Evolutionary conservation across 306 rosid species (phyloP).

Genomic region (Cicer bijugum): DNA sequence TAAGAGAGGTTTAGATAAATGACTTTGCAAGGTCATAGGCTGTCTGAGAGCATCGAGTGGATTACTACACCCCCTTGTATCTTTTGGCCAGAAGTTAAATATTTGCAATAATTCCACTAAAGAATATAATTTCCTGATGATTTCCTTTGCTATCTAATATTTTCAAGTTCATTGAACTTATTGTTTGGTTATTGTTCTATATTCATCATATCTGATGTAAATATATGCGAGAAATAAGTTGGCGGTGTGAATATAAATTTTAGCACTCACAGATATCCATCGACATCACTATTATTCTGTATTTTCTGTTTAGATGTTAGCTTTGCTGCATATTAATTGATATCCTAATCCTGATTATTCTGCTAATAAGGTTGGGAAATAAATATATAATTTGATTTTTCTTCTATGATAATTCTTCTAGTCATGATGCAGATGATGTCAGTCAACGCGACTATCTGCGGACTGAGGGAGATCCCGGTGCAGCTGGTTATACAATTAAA

Average conservation of each 20-base stretch:
- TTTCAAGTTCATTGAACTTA: constrained; percentile 17
- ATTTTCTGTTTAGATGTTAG: constrained; percentile 25
- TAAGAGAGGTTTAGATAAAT: constrained; percentile 23
- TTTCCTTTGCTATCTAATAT: constrained; percentile 17
- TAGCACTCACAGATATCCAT: constrained; percentile 9
- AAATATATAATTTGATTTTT: constrained; percentile 26
- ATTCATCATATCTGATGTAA: constrained; percentile 30
- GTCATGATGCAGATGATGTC: constrained; percentile 53
- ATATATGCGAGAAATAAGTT: constrained; percentile 2
- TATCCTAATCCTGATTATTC: constrained; percentile 35
- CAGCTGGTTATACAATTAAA: constrained; percentile 89
- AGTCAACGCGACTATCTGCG: constrained; percentile 81
- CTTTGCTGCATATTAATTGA: constrained; percentile 23
- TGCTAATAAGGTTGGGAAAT: constrained; percentile 10
- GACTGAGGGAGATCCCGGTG: constrained; percentile 91
- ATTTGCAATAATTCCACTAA: constrained; percentile 1
- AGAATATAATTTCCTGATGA: constrained; percentile 21
- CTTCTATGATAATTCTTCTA: constrained; percentile 35
- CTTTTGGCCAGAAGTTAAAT: constrained; percentile 18
- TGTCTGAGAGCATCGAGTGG: constrained; percentile 22
- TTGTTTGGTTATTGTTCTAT: constrained; percentile 24
- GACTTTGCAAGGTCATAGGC: constrained; percentile 23
- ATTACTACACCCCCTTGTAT: not conserved
- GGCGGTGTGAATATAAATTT: constrained; percentile 6
- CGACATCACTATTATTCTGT: not conserved